Evolutionary conservation across 139 green algal genomes (phyloP), one percentile per base, ranked within the genome.

Genomic region (Coccomyxa sp.): DNA sequence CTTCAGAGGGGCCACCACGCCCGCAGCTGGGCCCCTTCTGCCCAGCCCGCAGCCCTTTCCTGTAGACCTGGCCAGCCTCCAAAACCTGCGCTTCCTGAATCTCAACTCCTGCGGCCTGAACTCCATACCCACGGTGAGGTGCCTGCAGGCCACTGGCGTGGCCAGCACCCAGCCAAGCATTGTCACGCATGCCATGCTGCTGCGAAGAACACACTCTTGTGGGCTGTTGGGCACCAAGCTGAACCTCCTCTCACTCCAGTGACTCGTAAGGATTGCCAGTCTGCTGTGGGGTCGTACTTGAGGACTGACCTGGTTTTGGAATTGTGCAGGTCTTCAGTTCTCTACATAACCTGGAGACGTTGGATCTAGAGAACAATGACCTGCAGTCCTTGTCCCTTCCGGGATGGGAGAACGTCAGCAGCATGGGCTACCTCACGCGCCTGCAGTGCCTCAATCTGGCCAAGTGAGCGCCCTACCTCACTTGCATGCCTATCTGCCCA

Each of bases 401-500:
- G 22, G 68, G 54, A 12, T 37, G 38, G 29, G 75, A 34, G 14
- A 36, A 81, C 27, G 24, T 36, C 33, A 8, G n/a, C 1, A 34
- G 38, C 50, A 31, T 81, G n/a, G 27, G 39, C 24, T 35, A 27
- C 8, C 74, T 81, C 34, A 55, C 68, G 14, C 74, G 75, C 80
- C 75, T 84, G 50, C 74, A 81, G 74, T 81, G 74, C 75, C 75
- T 84, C n/a, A 84, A 84, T 39, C 33, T 84, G 37, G 74, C 79
- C 2, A 55, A 73, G 64, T 71, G 64, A 34, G 64, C n/a, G 44
- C 64, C 64, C 58, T 8, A 70, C 58, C 58, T 70, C 27, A 10
- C n/a, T n/a, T n/a, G n/a, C n/a, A n/a, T n/a, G n/a, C n/a, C n/a
- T n/a, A n/a, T n/a, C n/a, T n/a, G n/a, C n/a, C n/a, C n/a, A n/a